Percentiles rank a stretch among this genome's conserved stretches.
These are phyloP conservation scores for Thermothelomyces thermophilus DNA, from an alignment of 2,329 filamentous ascomycete genomes.

Conservation along the genomic window DNA sequence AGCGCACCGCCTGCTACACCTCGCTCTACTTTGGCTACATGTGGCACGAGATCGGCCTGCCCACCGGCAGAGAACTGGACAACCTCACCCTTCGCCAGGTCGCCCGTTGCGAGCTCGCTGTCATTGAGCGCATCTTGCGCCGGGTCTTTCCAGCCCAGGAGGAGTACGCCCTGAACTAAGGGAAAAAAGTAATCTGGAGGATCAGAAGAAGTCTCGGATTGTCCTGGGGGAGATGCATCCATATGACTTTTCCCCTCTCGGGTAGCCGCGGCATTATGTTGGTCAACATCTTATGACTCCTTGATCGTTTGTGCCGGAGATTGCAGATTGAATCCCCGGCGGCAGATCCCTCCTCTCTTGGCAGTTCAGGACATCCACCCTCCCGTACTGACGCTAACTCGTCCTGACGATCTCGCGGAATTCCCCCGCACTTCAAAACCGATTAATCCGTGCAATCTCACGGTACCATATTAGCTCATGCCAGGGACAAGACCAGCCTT, in stretches of 20 bases:
- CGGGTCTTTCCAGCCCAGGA: slow-evolving; percentile 31
- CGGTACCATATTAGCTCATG: not conserved
- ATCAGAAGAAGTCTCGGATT: too few relatives aligned
- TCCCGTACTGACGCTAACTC: too few relatives aligned
- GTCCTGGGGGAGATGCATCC: too few relatives aligned
- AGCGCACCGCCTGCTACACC: slow-evolving; percentile 29
- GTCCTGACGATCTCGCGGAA: too few relatives aligned
- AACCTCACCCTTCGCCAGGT: slow-evolving; percentile 42
- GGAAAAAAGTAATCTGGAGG: too few relatives aligned
- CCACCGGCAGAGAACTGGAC: slow-evolving; percentile 38
- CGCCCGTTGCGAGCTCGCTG: slow-evolving; percentile 41
- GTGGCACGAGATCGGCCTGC: slow-evolving; percentile 42
- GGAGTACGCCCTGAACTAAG: not conserved
- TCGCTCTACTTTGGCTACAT: slow-evolving; percentile 48
- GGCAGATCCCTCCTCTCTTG: too few relatives aligned
- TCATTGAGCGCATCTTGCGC: slow-evolving; percentile 44
- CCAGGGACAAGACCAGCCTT: not conserved
- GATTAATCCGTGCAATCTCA: too few relatives aligned
- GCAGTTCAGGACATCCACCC: too few relatives aligned
- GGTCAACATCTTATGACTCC: not conserved
- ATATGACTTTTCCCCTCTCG: too few relatives aligned
- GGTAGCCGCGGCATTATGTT: not conserved
- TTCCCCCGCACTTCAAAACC: too few relatives aligned
- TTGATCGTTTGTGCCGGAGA: not conserved
- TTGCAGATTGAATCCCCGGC: too few relatives aligned